phyloP scores from a whole-genome alignment of 2,329 filamentous ascomycete species.

The Verticillium alfalfae region DNA sequence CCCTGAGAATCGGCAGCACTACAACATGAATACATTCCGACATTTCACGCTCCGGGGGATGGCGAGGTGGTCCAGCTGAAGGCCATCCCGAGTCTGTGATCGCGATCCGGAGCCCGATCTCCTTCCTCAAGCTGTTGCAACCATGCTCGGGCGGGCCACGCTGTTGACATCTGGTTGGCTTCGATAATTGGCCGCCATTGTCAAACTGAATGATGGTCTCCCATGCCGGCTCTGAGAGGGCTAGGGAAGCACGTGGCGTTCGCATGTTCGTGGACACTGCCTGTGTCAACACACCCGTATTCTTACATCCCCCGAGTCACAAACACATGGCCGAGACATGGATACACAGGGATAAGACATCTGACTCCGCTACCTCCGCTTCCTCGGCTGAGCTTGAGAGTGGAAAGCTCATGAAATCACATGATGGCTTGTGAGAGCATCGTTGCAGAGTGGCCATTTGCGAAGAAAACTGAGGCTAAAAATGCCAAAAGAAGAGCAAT shows the following conservation, averaged over 20 bases:
- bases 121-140: background rate
- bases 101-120: background rate
- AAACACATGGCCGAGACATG: background rate
- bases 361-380: background rate
- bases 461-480: background rate
- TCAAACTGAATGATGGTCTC: conserved; percentile 9
- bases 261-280: conserved; percentile 4
- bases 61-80: background rate
- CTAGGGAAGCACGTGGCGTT: conserved; percentile 8
- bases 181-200: conserved; percentile 17
- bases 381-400: conserved; percentile 1
- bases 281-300: background rate
- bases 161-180: background rate
- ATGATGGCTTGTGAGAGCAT: background rate
- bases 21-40: background rate
- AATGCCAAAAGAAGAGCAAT: no score
- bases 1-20: background rate
- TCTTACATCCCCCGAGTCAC: background rate
- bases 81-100: background rate
- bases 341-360: background rate
- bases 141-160: background rate
- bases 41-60: background rate
- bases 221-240: background rate
- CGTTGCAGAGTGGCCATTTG: background rate
- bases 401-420: background rate